Evolutionary conservation across 495 filamentous ascomycete species (phyloP), one percentile per base, ranked within the genome.

Genomic region (Penicillium daleae): DNA sequence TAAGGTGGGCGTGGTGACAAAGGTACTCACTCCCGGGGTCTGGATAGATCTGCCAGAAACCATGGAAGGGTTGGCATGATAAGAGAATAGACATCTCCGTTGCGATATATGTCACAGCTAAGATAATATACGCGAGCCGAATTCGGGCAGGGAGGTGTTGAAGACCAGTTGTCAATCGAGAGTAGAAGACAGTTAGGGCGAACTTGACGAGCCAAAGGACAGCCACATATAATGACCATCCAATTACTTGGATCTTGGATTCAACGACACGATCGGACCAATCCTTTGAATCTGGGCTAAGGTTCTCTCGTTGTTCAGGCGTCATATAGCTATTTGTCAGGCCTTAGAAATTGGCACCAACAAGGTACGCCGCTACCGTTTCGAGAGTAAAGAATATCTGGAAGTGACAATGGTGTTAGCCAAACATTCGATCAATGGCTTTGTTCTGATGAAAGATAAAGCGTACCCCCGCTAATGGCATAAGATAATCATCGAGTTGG

Each of bases 401-500:
- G 12, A 9, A 9, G 3, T 33, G 3, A 15, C 3, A 1, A 44
- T 52, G 1, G n/a, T 6, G 48, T 64, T 22, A 65, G 42, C 24
- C 6, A 3, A 22, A 8, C 19, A 8, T 21, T 15, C 32, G 49
- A 4, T 10, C 13, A 2, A 29, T 26, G 13, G 21, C 10, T 8
- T 24, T 17, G 3, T n/a, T 9, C 22, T 10, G 2, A 31, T 7
- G 40, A 35, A 19, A 5, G 17, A 31, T 32, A 59, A 0, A 54
- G 59, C 68, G 10, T 68, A 85, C 85, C 12, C 76, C 78, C 0
- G 81, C 82, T 10, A 86, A 31, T 13, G 83, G 66, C 83, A 86
- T 86, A 1, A 87, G 65, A 64, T 85, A 87, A 61, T 87, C 85
- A 66, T 87, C 85, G 1, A 79, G 69, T 60, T 80, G 74, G 29